phyloP scores from a whole-genome alignment of 2,329 filamentous ascomycete genomes.

The Rasamsonia emersonii region DNA sequence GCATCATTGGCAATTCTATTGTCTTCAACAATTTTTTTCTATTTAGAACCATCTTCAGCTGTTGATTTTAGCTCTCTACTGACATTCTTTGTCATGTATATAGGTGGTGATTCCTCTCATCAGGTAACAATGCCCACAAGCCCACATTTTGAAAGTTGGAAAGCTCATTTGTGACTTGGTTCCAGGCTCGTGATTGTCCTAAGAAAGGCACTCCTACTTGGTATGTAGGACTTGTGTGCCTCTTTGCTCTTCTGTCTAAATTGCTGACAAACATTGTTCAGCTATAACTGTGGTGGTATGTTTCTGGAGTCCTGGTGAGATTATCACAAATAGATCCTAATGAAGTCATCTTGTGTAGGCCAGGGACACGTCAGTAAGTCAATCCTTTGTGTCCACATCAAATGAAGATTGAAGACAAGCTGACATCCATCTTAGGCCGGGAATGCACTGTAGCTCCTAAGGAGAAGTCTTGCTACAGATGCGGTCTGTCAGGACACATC shows the following conservation, averaged over 20 bases:
- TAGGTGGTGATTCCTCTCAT: conserved; percentile 65
- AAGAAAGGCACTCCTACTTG: conserved; percentile 76
- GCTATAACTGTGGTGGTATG: conserved; percentile 75
- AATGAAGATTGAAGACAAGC: conserved; percentile 7
- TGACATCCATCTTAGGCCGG: conserved; percentile 51
- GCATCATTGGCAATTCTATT: too few relatives aligned
- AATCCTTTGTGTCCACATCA: conserved; percentile 6
- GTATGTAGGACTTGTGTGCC: conserved; percentile 41
- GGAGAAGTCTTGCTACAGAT: conserved; percentile 62
- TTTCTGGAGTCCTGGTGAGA: conserved; percentile 13
- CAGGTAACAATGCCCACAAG: conserved; percentile 50
- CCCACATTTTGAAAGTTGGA: background rate
- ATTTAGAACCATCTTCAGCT: too few relatives aligned
- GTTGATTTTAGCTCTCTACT: too few relatives aligned
- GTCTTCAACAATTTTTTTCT: too few relatives aligned
- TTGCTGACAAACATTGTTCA: conserved; percentile 26
- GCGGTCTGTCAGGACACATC: conserved; percentile 76
- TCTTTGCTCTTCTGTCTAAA: conserved; percentile 4
- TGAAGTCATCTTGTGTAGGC: conserved; percentile 29
- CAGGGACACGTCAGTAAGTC: conserved; percentile 70
- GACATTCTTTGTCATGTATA: too few relatives aligned
- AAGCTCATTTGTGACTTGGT: conserved; percentile 11
- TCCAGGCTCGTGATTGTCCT: conserved; percentile 73
- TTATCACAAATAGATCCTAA: conserved; percentile 16
- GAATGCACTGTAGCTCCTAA: conserved; percentile 86